These are phyloP conservation scores for Furcasterigmium sp. DNA, from an alignment of 2,329 filamentous ascomycete species.

Conservation along the genomic window DNA sequence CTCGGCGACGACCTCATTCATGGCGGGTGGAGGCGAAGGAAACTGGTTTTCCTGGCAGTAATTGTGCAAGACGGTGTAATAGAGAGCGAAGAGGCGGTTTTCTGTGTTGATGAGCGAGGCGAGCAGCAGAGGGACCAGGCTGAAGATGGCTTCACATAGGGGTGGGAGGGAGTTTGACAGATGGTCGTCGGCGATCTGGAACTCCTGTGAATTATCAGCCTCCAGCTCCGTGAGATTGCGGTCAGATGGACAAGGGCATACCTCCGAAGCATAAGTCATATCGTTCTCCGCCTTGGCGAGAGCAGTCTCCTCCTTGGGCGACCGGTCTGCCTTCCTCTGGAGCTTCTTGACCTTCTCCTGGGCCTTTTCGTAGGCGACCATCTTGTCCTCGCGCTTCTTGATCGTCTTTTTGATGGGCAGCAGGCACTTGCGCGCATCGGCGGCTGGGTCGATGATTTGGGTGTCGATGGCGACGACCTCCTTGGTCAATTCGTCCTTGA, in stretches of 20 bases:
- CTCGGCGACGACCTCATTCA: slow-evolving; percentile 62
- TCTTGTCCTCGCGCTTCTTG: slow-evolving; percentile 78
- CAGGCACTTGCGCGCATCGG: slow-evolving; percentile 62
- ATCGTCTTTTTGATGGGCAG: slow-evolving; percentile 75
- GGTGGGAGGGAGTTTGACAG: slow-evolving; percentile 67
- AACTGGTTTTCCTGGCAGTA: slow-evolving; percentile 67
- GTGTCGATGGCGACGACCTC: slow-evolving; percentile 68
- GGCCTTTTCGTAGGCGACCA: slow-evolving; percentile 75
- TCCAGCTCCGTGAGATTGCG: too few species aligned
- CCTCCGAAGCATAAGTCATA: slow-evolving; percentile 58
- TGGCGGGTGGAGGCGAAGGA: slow-evolving; percentile 65
- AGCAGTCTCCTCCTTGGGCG: slow-evolving; percentile 66
- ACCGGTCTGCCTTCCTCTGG: slow-evolving; percentile 64
- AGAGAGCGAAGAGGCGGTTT: slow-evolving; percentile 69
- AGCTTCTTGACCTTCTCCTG: slow-evolving; percentile 66
- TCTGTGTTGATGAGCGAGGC: slow-evolving; percentile 69
- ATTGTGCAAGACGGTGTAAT: slow-evolving; percentile 71
- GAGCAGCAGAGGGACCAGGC: slow-evolving; percentile 67
- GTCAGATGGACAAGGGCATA: slow-evolving; percentile 30
- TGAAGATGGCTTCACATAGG: slow-evolving; percentile 65
- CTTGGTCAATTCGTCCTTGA: slow-evolving; percentile 65
- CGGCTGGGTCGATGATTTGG: slow-evolving; percentile 64
- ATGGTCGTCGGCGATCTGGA: slow-evolving; percentile 69
- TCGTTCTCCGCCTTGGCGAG: slow-evolving; percentile 70
- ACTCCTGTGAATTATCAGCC: slow-evolving; percentile 45